Evolutionary conservation across 108 stramenopile genomes (phyloP).

Genomic region (Nitzschia putrida): DNA sequence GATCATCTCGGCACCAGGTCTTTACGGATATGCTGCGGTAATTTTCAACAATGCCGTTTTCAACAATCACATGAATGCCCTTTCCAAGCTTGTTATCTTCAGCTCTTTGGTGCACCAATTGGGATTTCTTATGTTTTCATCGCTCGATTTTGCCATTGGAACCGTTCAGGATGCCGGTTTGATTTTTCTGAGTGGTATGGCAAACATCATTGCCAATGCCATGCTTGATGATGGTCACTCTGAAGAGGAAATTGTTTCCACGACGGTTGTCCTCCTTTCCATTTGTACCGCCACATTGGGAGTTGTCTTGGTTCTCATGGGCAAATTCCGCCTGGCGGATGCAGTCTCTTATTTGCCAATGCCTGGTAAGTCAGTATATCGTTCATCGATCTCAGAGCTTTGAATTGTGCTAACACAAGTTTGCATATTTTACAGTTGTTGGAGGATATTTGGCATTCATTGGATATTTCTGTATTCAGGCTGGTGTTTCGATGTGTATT

Average conservation of each 20-base stretch:
- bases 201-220: constrained; percentile 71
- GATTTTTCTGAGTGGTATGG: constrained; percentile 91
- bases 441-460: constrained; percentile 93
- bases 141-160: constrained; percentile 91
- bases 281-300: constrained; percentile 83
- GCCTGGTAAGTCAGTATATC: constrained; percentile 56
- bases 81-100: constrained; percentile 85
- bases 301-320: constrained; percentile 76
- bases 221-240: constrained; percentile 58
- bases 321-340: constrained; percentile 87
- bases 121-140: constrained; percentile 76
- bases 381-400: not conserved
- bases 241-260: constrained; percentile 64
- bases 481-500: constrained; percentile 87
- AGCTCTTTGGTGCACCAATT: constrained; percentile 86
- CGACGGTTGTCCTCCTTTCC: constrained; percentile 69
- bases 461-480: constrained; percentile 94
- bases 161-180: constrained; percentile 97
- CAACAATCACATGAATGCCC: constrained; percentile 67
- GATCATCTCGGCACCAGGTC: constrained; percentile 75
- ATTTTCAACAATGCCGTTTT: constrained; percentile 82
- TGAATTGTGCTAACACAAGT: not conserved
- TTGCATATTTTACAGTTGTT: not conserved
- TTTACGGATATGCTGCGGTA: constrained; percentile 90
- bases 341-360: constrained; percentile 93